Evolutionary conservation across 2,329 filamentous ascomycete genomes (phyloP).

Genomic region (Hypocreales sp.): DNA sequence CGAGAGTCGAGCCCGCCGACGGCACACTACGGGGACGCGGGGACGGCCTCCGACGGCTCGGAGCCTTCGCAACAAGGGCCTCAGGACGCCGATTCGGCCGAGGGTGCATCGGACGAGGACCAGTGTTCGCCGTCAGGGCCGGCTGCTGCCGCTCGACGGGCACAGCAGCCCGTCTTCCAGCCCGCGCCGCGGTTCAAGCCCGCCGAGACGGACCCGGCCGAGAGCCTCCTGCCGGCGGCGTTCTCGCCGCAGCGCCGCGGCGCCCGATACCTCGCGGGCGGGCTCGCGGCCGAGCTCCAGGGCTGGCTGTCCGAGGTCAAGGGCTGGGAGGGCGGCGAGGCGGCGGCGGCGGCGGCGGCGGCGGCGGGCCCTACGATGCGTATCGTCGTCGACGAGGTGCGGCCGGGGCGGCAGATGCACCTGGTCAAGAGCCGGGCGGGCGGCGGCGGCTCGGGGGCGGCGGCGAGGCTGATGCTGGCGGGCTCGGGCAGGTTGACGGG

Average conservation of each 20-base stretch:
- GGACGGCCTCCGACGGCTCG: background rate
- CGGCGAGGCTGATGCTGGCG: conserved; percentile 17
- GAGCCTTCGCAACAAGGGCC: no score
- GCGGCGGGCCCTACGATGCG: conserved; percentile 5
- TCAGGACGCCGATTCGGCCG: background rate
- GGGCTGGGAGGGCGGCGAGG: conserved; percentile 12
- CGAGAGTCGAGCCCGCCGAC: conserved; percentile 4
- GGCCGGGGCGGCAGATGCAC: conserved; percentile 18
- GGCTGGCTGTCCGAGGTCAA: conserved; percentile 25
- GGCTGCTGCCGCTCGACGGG: background rate
- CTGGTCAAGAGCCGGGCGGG: conserved; percentile 10
- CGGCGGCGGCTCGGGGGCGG: background rate
- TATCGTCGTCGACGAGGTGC: conserved; percentile 15
- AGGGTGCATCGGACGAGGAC: background rate
- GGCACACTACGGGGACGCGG: background rate
- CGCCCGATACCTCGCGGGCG: conserved; percentile 18
- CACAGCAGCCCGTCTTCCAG: conserved; percentile 21
- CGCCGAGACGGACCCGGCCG: conserved; percentile 8
- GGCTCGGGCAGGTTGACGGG: conserved; percentile 22
- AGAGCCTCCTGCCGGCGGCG: conserved; percentile 10
- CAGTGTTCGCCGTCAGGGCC: no score
- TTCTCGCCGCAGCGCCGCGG: conserved; percentile 22
- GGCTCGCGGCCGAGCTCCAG: conserved; percentile 23
- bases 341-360: conserved; percentile 2
- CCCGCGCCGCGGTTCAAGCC: conserved; percentile 24